Evolutionary conservation across 2,329 filamentous ascomycete genomes (phyloP).

Genomic region (Paecilomyces variotii): DNA sequence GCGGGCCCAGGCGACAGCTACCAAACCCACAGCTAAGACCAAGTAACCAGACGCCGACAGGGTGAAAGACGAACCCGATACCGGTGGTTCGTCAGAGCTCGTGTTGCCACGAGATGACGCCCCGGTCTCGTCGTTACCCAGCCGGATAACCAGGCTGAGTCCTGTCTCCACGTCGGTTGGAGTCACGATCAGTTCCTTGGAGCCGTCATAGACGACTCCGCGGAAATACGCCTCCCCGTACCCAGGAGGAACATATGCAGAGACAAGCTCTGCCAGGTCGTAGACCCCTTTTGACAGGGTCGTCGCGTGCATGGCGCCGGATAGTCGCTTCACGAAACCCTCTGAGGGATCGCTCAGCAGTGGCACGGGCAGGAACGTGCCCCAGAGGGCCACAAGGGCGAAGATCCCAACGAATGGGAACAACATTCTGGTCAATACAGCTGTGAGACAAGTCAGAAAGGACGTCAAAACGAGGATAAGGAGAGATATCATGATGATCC

Average conservation of each 20-base stretch:
- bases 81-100: background rate
- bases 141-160: conserved; percentile 5
- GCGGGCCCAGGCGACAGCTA: conserved; percentile 3
- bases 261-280: conserved; percentile 8
- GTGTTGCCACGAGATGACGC: background rate
- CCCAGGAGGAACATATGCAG: conserved; percentile 2
- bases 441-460: background rate
- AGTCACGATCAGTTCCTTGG: conserved; percentile 1
- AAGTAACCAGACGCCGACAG: conserved; percentile 1
- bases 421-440: conserved; percentile 10
- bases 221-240: conserved; percentile 3
- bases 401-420: conserved; percentile 14
- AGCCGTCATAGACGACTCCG: conserved; percentile 1
- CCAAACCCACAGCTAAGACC: conserved; percentile 3
- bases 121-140: conserved; percentile 6
- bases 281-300: conserved; percentile 8
- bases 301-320: conserved; percentile 9
- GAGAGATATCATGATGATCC: background rate
- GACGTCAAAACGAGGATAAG: background rate
- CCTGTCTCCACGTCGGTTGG: background rate
- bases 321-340: conserved; percentile 10
- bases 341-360: conserved; percentile 13
- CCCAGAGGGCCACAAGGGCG: conserved; percentile 15
- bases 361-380: conserved; percentile 14
- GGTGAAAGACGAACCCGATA: conserved; percentile 4